Base-by-base conservation (phyloP, 2,329 filamentous ascomycete species). In the Trichoderma aggressivum region DNA sequence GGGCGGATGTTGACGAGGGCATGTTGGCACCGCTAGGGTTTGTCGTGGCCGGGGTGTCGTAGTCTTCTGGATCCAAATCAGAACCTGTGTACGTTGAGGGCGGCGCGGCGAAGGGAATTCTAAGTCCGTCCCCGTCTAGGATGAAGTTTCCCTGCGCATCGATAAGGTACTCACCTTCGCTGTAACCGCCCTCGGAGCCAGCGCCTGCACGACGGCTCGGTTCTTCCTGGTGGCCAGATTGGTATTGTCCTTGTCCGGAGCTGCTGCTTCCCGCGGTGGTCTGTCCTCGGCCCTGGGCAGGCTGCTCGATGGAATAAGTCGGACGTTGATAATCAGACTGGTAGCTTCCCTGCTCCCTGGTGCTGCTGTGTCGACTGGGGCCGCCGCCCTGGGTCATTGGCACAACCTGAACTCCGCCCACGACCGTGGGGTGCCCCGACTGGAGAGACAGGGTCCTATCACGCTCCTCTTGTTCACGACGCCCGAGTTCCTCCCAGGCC, bases 401-500 rank as follows among this genome's bases (percentile, higher is more conserved):
- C 21, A 98, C 93, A 14, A 99, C 96, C 78, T 98, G 94, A 14
- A 98, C 94, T 55, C 95, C 95, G 62, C 94, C 94, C 10, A 99
- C 92, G 62, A 97, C 86, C 1, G 94, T 98, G 16, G 95, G 93
- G 72, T 94, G 90, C 7, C 96, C 96, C 73, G 92, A 92, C 76
- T 96, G 91, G 28, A 99, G 84, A n/a, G 93, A 94, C 32, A 89
- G 86, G 2, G 93, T 96, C 59, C 93, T 89, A 74, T 98, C 94
- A 7, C 95, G 90, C 81, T 98, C 95, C 81, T 97, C 93, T 78
- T 98, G 94, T 81, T 98, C 96, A 65, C 94, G 90, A 65, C 95
- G 89, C 28, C 96, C 96, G 1, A 99, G 88, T 81, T 98, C 96
- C 82, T 99, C 96, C 96, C 96, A 99, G 1, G 96, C 96, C 71